Evolutionary conservation across 108 stramenopile species (phyloP), one percentile per base, ranked within the genome.

Genomic region (Seminavis robusta): DNA sequence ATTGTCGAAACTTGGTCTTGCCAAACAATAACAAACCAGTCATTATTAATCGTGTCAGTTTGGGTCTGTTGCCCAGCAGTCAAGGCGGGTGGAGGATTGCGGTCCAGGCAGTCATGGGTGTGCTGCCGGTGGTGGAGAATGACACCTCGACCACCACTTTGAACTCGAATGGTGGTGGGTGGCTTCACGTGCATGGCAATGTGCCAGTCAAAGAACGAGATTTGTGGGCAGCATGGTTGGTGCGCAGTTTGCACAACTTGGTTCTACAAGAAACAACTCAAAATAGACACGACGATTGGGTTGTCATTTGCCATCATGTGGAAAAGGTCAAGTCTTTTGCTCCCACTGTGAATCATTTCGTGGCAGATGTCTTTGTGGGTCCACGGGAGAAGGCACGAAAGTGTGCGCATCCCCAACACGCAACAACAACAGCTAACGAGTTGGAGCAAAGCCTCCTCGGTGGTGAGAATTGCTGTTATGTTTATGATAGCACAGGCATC

Each of bases 171-270:
- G 24, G 56, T 16, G 78, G 78, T 19, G 94, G 95, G 13, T 86
- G 88, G 92, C 60, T 96, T 17, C 97, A 98, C 63, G 59, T 98
- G 20, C 97, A 98, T 65, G 97, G 67, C 20, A 98, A 96, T 69
- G 95, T 97, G 17, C 66, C 70, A 42, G 69, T 55, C 1, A 30
- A 34, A 34, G 90, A 94, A 52, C 40, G 42, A 24, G 57, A 73
- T 21, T 26, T 21, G 1, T 97, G 94, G 94, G 52, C 73, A 7
- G 43, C 65, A 54, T 93, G 92, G 92, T 33, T 86, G 0, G 81
- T 82, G 41, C 49, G 43, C 25, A 56, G 61, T 7, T 44, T 92
- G 4, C 24, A 39, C 0, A 11, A 56, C 24, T 27, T 84, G 16
- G n/a, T n/a, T n/a, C n/a, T n/a, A n/a, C n/a, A n/a, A n/a, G n/a